phyloP scores from a whole-genome alignment of 257 asterid genomes.

The Fraxinus excelsior region DNA sequence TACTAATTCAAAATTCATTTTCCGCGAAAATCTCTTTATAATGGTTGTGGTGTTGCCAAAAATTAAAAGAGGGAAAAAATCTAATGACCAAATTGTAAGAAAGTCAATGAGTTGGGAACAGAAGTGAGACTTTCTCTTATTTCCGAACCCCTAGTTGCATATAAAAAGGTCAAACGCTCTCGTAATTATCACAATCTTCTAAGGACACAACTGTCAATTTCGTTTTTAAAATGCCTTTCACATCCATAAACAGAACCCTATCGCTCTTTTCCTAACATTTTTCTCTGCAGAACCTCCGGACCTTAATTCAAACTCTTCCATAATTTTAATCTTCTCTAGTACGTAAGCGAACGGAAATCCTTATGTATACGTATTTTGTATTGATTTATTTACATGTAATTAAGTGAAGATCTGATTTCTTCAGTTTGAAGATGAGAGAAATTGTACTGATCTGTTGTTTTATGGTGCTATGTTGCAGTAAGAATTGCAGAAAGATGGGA shows the following conservation, averaged over 20 bases:
- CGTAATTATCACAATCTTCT: not conserved
- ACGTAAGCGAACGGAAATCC: constrained; percentile 27
- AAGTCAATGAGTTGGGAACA: no score
- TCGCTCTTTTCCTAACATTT: constrained; percentile 22
- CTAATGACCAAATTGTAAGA: no score
- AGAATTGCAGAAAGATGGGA: constrained; percentile 52
- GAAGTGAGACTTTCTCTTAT: no score
- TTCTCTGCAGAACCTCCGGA: constrained; percentile 31
- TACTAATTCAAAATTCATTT: no score
- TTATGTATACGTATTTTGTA: not conserved
- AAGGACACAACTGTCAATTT: constrained; percentile 31
- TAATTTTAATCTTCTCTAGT: constrained; percentile 3
- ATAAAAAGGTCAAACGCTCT: no score
- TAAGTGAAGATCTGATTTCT: not conserved
- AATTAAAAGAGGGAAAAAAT: no score
- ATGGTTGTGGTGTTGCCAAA: no score
- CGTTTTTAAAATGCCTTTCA: not conserved
- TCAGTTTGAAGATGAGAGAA: not conserved
- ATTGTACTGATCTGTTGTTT: constrained; percentile 30
- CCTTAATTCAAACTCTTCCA: not conserved
- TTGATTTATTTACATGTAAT: not conserved
- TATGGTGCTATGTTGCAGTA: constrained; percentile 12
- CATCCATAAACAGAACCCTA: constrained; percentile 12
- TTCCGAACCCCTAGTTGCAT: no score
- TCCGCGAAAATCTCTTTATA: no score